Evolutionary conservation across 805 yeast species (phyloP), one percentile per base, ranked within the genome.

Genomic region (Kluyveromyces dobzhanskii): DNA sequence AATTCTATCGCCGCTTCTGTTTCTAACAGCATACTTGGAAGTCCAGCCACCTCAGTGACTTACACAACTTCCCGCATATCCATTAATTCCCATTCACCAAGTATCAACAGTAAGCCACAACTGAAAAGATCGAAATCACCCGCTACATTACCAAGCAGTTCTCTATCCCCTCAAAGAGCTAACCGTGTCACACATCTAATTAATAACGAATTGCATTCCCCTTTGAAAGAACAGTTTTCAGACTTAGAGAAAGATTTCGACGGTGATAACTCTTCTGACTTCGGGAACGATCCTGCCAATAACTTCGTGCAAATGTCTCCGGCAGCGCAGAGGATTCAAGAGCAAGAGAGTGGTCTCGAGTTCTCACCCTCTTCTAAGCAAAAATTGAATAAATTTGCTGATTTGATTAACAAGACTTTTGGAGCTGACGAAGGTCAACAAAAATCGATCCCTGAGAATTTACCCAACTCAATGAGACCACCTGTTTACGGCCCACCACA

Each of bases 11-110:
- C 35, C 30, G 35, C 44, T 1, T 32, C 39, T 9, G 26, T 35
- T 11, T 38, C 44, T 4, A 39, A 38, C 26, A 32, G 23, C 13
- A 17, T 24, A 4, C 23, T 34, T 11, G 49, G 50, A 4, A 56
- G 55, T 38, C 64, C 65, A 12, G 64, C 64, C 2, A 47, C 63
- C 1, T 61, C 65, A 1, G 58, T 56, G 3, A 46, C 61, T 1
- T 61, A 61, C 30, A 61, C 62, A 8, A 61, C 61, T 1, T 61
- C 65, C 1, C 53, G 65, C 40, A 59, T 61, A 13, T 48, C 57
- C n/a, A 58, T 59, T 6, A 44, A 53, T 14, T 56, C 62, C 12
- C 13, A 30, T 24, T 24, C 32, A 19, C 35, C 37, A n/a, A 23
- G 14, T 16, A 21, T 19, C 12, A 39, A 17, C 13, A 12, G 14